Evolutionary conservation across 2,329 filamentous ascomycete species (phyloP).

Genomic region (Claviceps sp.): DNA sequence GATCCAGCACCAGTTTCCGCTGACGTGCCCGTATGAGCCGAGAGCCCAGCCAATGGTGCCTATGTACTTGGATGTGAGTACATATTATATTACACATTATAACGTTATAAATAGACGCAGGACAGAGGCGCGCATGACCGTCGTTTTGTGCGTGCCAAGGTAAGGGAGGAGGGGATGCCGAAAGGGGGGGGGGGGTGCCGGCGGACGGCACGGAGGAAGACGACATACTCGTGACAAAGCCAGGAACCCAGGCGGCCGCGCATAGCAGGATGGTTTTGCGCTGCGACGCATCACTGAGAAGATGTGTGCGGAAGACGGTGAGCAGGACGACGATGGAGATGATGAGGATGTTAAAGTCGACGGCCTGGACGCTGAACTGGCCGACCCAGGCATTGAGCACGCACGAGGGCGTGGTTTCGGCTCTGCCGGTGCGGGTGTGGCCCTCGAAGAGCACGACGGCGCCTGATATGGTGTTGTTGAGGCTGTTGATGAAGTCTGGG

Average conservation of each 20-base stretch:
- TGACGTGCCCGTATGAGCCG: conserved; percentile 19
- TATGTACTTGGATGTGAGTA: no score
- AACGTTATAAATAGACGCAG: no score
- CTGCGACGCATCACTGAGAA: conserved; percentile 18
- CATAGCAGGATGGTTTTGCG: conserved; percentile 20
- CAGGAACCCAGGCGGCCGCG: conserved; percentile 25
- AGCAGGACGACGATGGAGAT: conserved; percentile 29
- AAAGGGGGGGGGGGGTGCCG: no score
- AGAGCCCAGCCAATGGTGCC: conserved; percentile 4
- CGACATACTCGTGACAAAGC: conserved; percentile 20
- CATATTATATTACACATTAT: no score
- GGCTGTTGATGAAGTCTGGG: conserved; percentile 27
- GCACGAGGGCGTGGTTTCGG: conserved; percentile 14
- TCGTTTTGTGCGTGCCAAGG: no score
- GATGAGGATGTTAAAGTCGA: conserved; percentile 29
- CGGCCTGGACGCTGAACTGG: conserved; percentile 31
- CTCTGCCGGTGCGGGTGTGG: conserved; percentile 14
- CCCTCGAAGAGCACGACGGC: conserved; percentile 18
- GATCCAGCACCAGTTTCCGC: conserved; percentile 34
- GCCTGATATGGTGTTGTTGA: conserved; percentile 29
- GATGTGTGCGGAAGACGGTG: conserved; percentile 22
- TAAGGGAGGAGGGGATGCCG: no score
- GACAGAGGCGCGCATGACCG: no score
- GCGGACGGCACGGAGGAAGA: no score
- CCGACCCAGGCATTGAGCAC: conserved; percentile 29